phyloP scores from a whole-genome alignment of 2,329 filamentous ascomycete species.

The Talaromyces sp. region DNA sequence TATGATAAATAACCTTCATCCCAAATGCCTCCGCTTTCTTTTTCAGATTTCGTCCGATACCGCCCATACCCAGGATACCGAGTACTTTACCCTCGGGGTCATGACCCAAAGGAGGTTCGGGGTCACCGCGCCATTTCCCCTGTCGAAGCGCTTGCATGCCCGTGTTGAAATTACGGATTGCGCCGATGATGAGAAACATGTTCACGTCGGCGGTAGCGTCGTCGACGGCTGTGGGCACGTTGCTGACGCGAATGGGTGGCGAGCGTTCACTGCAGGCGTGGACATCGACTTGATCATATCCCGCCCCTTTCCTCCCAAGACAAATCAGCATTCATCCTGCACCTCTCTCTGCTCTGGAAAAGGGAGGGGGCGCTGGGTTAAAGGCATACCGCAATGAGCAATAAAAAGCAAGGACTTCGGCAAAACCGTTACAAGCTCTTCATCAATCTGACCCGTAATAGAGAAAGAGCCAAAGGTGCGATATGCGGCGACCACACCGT shows the following conservation, averaged over 20 bases:
- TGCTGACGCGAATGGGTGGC: constrained; percentile 66
- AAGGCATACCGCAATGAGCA: constrained; percentile 39
- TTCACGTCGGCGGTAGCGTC: constrained; percentile 79
- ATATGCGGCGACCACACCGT: constrained; percentile 65
- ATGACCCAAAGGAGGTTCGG: constrained; percentile 61
- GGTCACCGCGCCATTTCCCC: constrained; percentile 65
- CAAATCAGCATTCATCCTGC: not conserved
- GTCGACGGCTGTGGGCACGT: constrained; percentile 77
- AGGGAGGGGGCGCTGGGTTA: not conserved
- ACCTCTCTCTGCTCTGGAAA: too few relatives aligned
- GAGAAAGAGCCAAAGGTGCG: constrained; percentile 66
- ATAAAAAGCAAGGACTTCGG: constrained; percentile 41
- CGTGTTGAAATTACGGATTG: constrained; percentile 69
- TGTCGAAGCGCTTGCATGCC: constrained; percentile 65
- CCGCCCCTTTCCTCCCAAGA: constrained; percentile 58
- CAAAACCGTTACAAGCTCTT: constrained; percentile 61
- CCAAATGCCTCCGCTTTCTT: constrained; percentile 72
- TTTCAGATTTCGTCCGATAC: constrained; percentile 76
- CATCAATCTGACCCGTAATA: constrained; percentile 69
- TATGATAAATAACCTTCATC: constrained; percentile 74
- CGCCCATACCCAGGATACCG: constrained; percentile 82
- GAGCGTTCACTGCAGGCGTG: constrained; percentile 65
- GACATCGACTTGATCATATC: constrained; percentile 81
- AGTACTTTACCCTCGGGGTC: constrained; percentile 77
- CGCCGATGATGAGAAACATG: constrained; percentile 78